These are phyloP conservation scores for Petunia secreta DNA, from an alignment of 257 asterid species.

Conservation along the genomic window DNA sequence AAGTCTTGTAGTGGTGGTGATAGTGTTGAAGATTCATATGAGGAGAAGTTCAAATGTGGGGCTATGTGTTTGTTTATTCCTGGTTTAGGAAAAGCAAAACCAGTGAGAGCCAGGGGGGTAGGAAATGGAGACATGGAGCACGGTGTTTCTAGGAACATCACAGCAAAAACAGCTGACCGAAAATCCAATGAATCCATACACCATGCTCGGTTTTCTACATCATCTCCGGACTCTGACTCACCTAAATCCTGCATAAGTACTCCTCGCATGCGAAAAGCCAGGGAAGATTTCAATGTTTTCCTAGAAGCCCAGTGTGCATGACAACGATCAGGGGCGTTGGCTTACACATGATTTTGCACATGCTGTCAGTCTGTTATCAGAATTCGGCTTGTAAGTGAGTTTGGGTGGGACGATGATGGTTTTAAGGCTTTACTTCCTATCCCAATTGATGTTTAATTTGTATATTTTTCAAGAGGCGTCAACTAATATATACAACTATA, in stretches of 20 bases:
- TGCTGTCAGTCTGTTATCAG: too few relatives aligned
- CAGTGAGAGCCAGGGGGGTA: conserved; percentile 47
- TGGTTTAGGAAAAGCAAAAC: conserved; percentile 61
- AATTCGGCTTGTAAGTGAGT: too few relatives aligned
- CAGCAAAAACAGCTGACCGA: conserved; percentile 21
- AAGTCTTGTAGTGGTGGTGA: not conserved
- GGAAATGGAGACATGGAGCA: conserved; percentile 28
- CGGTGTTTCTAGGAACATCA: conserved; percentile 47
- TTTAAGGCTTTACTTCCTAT: too few relatives aligned
- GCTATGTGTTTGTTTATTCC: conserved; percentile 77
- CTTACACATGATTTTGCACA: too few relatives aligned
- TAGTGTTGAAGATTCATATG: conserved; percentile 17
- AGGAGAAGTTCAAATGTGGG: conserved; percentile 69
- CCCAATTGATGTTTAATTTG: too few relatives aligned
- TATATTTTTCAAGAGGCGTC: too few relatives aligned
- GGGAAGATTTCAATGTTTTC: conserved; percentile 68
- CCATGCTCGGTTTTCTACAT: conserved; percentile 61
- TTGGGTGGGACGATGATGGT: too few relatives aligned
- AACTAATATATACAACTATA: too few relatives aligned
- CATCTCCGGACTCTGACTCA: conserved; percentile 48
- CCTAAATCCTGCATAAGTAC: conserved; percentile 48
- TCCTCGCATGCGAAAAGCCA: conserved; percentile 53
- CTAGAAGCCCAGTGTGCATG: conserved; percentile 68
- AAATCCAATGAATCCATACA: conserved; percentile 25
- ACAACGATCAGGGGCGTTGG: not conserved